phyloP scores from a whole-genome alignment of 176 grass and related monocot genomes.

The Oryza coarctata region DNA sequence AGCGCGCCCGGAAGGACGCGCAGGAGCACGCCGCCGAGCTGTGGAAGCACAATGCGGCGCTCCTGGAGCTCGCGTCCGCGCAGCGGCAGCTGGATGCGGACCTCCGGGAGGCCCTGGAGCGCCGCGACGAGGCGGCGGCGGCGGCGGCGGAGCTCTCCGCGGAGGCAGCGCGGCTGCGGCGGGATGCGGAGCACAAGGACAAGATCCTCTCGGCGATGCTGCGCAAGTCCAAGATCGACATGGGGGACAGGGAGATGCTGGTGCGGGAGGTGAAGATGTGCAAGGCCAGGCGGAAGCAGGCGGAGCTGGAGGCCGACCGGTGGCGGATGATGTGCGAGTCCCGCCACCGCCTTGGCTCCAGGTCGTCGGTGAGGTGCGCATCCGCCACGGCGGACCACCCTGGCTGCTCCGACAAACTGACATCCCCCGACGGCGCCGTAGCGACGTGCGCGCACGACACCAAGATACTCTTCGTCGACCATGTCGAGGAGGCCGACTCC shows the following conservation, averaged over 20 bases:
- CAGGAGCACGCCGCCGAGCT: constrained; percentile 53
- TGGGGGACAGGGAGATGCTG: constrained; percentile 64
- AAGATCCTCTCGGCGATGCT: constrained; percentile 84
- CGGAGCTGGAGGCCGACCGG: constrained; percentile 65
- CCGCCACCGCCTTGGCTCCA: constrained; percentile 46
- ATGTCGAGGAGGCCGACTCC: constrained; percentile 46
- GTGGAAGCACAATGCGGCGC: constrained; percentile 70
- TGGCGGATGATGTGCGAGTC: constrained; percentile 77
- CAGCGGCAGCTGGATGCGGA: constrained; percentile 69
- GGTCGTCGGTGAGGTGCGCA: constrained; percentile 35
- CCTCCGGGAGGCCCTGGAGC: constrained; percentile 27
- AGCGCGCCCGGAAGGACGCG: constrained; percentile 39
- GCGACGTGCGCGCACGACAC: constrained; percentile 16
- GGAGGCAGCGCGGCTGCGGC: constrained; percentile 48
- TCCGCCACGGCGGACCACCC: constrained; percentile 31
- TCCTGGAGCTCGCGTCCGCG: constrained; percentile 63
- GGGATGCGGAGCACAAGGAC: constrained; percentile 81
- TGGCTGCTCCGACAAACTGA: constrained; percentile 39
- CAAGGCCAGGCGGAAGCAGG: constrained; percentile 77
- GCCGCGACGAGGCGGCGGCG: constrained; percentile 35
- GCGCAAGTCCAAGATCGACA: constrained; percentile 80
- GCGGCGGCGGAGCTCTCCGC: constrained; percentile 49
- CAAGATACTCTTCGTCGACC: constrained; percentile 63
- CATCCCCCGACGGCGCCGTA: background rate
- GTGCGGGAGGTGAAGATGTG: constrained; percentile 70